Percentiles rank a stretch among this genome's conserved stretches.
Evolutionary conservation across 108 stramenopile genomes (phyloP).

Genomic region (Nitzschia sp.): DNA sequence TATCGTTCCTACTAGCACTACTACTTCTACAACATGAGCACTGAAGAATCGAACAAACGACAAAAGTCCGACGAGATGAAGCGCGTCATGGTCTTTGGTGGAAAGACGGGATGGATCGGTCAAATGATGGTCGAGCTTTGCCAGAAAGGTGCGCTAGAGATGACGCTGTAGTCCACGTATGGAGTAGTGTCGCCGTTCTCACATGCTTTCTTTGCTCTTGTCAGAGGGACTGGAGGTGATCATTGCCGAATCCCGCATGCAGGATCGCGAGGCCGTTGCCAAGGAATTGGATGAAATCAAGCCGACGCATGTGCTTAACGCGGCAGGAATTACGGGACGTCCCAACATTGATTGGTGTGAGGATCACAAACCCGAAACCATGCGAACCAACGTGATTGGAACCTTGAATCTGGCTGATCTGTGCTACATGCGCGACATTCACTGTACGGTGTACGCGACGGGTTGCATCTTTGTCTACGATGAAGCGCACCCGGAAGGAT

Average conservation of each 20-base stretch:
- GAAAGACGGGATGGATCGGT: conserved; percentile 99
- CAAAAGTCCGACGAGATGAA: conserved; percentile 47
- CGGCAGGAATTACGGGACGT: conserved; percentile 99
- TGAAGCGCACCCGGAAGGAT: conserved; percentile 88
- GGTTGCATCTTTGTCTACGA: conserved; percentile 99
- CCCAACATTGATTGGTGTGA: conserved; percentile 99
- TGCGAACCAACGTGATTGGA: conserved; percentile 98
- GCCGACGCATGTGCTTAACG: conserved; percentile 97
- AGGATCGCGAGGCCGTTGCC: conserved; percentile 90
- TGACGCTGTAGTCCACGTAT: neutral
- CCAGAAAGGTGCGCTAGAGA: conserved; percentile 61
- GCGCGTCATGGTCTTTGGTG: conserved; percentile 90
- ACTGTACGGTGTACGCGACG: conserved; percentile 98
- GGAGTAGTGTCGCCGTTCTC: no score
- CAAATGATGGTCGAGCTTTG: conserved; percentile 84
- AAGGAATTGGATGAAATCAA: conserved; percentile 89
- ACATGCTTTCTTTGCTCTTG: neutral
- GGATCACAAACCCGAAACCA: conserved; percentile 93
- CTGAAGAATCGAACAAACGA: conserved; percentile 10
- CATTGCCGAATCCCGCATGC: conserved; percentile 86
- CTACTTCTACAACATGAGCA: neutral
- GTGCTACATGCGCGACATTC: conserved; percentile 83
- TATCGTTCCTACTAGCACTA: no score
- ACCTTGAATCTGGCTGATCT: conserved; percentile 95
- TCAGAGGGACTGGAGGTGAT: conserved; percentile 75